Base-by-base conservation (phyloP, 2,329 filamentous ascomycete genomes). In the Podosphaera fusca region DNA sequence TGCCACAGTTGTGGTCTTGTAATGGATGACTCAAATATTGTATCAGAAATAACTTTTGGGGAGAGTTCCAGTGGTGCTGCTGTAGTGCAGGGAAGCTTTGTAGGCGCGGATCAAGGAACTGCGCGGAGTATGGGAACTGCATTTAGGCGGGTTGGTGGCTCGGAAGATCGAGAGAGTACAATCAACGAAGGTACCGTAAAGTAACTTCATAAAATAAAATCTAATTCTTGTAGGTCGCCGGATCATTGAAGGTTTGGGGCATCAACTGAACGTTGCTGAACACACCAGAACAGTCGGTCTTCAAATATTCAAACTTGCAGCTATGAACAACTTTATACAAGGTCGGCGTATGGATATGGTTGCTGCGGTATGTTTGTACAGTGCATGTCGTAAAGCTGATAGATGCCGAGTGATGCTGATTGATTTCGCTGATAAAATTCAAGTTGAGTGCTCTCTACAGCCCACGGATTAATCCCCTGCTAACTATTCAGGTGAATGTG, bases 331-430 rank as follows among this genome's bases (percentile, higher is more conserved):
- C 68, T 90, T 89, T 67, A 82, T 88, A 34, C 85, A 92, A 69
- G 92, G 92, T 62, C 85, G 92, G 58, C 84, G 84, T 21, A 84
- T 88, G 54, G 80, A 84, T 60, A 87, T 85, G 56, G 89, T 96
- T 8, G 85, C 86, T 34, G 87, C 87, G n/a, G 85, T 94, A 34
- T 90, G 86, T 66, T 75, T 98, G 35, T 98, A 96, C 64, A 84
- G 87, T 57, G 87, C 87, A 12, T 94, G 87, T 66, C 81, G 92
- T 60, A 80, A 84, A 56, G 80, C 86, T 60, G 79, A 80, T 49
- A 81, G 82, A 31, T 94, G 92, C 67, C 85, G 83, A 47, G 76
- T 92, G 62, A 89, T 98, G 84, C 76, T 98, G 49, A 96, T 98
- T 68, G 92, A 98, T 67, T 81, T 98, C 66, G 87, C 92, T 10